Percentiles rank a stretch among this genome's conserved stretches.
Conservation (phyloP, 257 asterid genomes). For the Solanum virginianum region DNA sequence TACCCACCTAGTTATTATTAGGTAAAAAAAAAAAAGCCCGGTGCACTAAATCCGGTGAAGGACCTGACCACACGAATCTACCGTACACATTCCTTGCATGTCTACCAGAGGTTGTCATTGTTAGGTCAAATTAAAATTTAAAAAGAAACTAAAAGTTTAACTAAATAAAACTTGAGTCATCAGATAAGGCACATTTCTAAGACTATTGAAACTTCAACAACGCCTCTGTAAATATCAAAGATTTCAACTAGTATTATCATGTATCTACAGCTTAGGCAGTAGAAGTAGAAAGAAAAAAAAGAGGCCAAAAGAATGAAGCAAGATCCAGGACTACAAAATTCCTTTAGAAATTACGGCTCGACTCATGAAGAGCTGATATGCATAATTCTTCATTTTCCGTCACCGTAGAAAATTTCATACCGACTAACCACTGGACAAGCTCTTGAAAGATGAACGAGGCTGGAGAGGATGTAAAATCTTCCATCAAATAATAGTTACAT, state of each 20-base stretch:
- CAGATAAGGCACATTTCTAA: background rate
- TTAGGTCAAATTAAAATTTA: background rate
- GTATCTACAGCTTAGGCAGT: background rate
- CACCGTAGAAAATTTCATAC: conserved; percentile 48
- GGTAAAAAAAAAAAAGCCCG: background rate
- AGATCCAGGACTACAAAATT: background rate
- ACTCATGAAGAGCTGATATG: conserved; percentile 45
- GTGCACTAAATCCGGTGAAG: too few relatives aligned
- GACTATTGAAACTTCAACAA: background rate
- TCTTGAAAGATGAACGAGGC: conserved; percentile 48
- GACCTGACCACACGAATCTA: too few relatives aligned
- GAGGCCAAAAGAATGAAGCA: background rate
- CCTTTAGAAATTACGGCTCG: conserved; percentile 49
- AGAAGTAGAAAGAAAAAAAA: background rate
- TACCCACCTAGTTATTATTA: too few relatives aligned
- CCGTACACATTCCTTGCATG: too few relatives aligned
- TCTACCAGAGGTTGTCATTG: too few relatives aligned
- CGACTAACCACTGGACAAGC: conserved; percentile 51
- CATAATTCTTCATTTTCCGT: conserved; percentile 34
- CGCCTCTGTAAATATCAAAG: background rate
- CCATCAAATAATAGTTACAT: background rate
- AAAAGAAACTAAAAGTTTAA: background rate
- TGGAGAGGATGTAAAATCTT: conserved; percentile 17
- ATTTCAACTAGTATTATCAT: background rate
- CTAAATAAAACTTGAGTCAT: background rate